Conservation (phyloP, 2,329 filamentous ascomycete genomes). For the Fusarium sp. region DNA sequence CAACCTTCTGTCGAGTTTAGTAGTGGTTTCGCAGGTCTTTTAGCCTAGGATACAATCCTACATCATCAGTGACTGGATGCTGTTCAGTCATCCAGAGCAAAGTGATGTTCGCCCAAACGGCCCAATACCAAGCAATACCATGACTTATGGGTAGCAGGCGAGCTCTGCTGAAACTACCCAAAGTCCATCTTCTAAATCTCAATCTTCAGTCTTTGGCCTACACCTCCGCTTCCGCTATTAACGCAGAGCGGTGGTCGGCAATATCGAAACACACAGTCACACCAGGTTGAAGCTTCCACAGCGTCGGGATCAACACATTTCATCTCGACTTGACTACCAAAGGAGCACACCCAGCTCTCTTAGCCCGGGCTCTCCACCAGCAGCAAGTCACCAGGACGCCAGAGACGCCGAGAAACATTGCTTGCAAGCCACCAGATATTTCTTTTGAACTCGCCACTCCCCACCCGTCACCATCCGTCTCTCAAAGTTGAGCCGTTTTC, state of each 20-base stretch:
- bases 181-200: not conserved
- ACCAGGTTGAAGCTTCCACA: slow-evolving; percentile 44
- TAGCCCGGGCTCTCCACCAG: slow-evolving; percentile 38
- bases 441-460: slow-evolving; percentile 42
- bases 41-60: not conserved
- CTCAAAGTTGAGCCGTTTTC: slow-evolving; percentile 42
- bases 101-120: not conserved
- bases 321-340: slow-evolving; percentile 55
- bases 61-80: not conserved
- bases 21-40: not conserved
- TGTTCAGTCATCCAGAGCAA: not conserved
- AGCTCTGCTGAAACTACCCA: not conserved
- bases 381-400: slow-evolving; percentile 15
- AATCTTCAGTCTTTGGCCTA: slow-evolving; percentile 27
- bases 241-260: slow-evolving; percentile 27
- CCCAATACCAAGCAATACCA: not conserved
- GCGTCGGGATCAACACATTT: slow-evolving; percentile 51
- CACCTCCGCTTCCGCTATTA: slow-evolving; percentile 14
- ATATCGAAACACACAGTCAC: slow-evolving; percentile 45
- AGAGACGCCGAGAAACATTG: slow-evolving; percentile 29
- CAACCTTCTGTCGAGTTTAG: not conserved
- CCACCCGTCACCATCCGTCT: slow-evolving; percentile 46
- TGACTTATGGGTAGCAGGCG: not conserved
- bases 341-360: slow-evolving; percentile 46
- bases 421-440: slow-evolving; percentile 42